phyloP scores from a whole-genome alignment of 78 protist species.

The Mastigamoeba balamuthi region DNA sequence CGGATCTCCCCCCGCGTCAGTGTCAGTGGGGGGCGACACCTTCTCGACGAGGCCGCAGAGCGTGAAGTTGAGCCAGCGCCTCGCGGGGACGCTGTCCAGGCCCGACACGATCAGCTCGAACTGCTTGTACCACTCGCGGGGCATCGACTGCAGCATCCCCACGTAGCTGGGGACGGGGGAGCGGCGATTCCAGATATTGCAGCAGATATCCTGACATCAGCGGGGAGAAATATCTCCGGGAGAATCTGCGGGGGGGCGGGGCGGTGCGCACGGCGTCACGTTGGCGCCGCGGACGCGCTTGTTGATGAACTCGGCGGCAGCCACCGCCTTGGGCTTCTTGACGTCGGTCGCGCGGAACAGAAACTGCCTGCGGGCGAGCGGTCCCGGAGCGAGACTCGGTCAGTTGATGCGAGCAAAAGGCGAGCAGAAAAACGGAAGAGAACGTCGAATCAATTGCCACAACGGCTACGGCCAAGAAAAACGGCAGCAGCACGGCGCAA shows the following conservation, averaged over 20 bases:
- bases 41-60: slow-evolving; percentile 46
- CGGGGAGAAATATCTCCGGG: not conserved
- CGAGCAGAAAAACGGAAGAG: too few species aligned
- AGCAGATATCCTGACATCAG: not conserved
- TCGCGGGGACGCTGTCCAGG: slow-evolving; percentile 85
- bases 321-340: slow-evolving; percentile 85
- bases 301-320: slow-evolving; percentile 89
- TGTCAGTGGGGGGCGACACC: too few species aligned
- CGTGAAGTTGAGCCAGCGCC: slow-evolving; percentile 90
- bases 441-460: too few species aligned
- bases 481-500: too few species aligned
- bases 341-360: slow-evolving; percentile 73
- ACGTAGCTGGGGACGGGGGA: slow-evolving; percentile 44
- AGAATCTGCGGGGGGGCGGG: not conserved
- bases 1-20: too few species aligned
- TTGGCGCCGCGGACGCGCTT: slow-evolving; percentile 66
- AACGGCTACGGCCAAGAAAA: too few species aligned
- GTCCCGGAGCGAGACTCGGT: too few species aligned
- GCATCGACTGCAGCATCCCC: slow-evolving; percentile 71
- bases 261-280: slow-evolving; percentile 63
- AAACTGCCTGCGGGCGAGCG: too few species aligned
- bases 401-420: too few species aligned
- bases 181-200: not conserved
- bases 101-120: slow-evolving; percentile 89
- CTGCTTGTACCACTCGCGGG: slow-evolving; percentile 67